Conservation (phyloP, 495 filamentous ascomycete species). For the Penicillium waksmanii region DNA sequence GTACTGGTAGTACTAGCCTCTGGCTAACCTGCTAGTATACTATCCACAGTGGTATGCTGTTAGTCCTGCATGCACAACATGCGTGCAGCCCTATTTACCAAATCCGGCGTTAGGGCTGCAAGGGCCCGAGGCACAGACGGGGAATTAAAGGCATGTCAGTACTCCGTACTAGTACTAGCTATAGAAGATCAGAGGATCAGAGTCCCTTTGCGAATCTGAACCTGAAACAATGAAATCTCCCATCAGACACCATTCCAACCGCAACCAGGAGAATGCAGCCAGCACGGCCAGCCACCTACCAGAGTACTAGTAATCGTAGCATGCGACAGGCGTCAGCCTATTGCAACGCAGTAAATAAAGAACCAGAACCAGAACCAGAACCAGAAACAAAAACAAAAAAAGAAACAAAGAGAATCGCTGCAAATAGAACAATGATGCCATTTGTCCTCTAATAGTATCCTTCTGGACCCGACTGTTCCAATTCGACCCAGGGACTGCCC, state of each 20-base stretch:
- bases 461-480: too few relatives aligned
- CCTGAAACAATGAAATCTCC: not conserved
- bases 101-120: slow-evolving; percentile 31
- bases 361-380: too few relatives aligned
- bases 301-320: too few relatives aligned
- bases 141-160: not conserved
- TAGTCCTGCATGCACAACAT: not conserved
- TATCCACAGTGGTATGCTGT: too few relatives aligned
- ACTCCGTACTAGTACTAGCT: too few relatives aligned
- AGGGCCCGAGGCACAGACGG: slow-evolving; percentile 21
- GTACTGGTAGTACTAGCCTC: too few relatives aligned
- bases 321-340: too few relatives aligned
- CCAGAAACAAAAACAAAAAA: not conserved
- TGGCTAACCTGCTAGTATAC: too few relatives aligned
- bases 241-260: not conserved
- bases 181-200: slow-evolving; percentile 17
- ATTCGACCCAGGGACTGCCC: too few relatives aligned
- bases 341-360: too few relatives aligned
- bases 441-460: not conserved
- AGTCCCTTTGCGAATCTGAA: slow-evolving; percentile 5
- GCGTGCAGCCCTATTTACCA: slow-evolving; percentile 31
- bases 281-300: too few relatives aligned
- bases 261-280: slow-evolving; percentile 3
- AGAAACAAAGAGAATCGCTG: not conserved
- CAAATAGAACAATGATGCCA: slow-evolving; percentile 9